Evolutionary conservation across 2,329 filamentous ascomycete genomes (phyloP).

Genomic region (Stagonosporopsis rhizophila): DNA sequence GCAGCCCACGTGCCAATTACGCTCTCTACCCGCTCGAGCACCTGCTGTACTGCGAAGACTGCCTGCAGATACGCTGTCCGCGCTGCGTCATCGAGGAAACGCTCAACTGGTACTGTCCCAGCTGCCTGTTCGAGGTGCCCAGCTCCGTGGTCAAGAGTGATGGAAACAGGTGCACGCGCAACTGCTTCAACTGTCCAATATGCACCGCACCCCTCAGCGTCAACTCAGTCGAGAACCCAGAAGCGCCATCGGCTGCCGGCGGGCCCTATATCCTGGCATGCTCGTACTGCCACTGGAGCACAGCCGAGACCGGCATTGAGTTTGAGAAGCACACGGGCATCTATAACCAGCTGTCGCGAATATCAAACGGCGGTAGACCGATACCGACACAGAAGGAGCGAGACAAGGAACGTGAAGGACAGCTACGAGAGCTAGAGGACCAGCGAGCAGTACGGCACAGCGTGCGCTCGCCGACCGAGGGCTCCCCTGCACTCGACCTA

Average conservation of each 20-base stretch:
- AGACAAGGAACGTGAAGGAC: conserved; percentile 47
- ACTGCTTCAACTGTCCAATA: conserved; percentile 93
- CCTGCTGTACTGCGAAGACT: conserved; percentile 96
- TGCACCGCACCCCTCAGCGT: conserved; percentile 83
- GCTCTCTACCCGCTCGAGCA: conserved; percentile 93
- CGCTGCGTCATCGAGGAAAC: conserved; percentile 93
- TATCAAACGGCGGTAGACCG: conserved; percentile 61
- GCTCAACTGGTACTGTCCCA: conserved; percentile 93
- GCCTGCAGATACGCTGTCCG: conserved; percentile 92
- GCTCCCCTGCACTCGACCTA: conserved; percentile 30
- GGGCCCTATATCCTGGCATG: conserved; percentile 82
- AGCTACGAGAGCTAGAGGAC: conserved; percentile 41
- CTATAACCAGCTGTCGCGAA: conserved; percentile 75
- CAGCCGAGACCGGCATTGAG: conserved; percentile 84
- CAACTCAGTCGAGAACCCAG: conserved; percentile 68
- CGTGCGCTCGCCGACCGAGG: not conserved
- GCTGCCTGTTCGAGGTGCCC: conserved; percentile 93
- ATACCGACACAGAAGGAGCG: conserved; percentile 51
- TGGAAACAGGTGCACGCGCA: conserved; percentile 92
- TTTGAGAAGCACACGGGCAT: conserved; percentile 92
- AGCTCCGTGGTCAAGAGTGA: conserved; percentile 92
- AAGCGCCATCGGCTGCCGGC: conserved; percentile 34
- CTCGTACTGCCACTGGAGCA: conserved; percentile 92
- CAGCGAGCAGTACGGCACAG: conserved; percentile 27
- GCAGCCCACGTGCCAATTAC: conserved; percentile 83